Evolutionary conservation across 805 yeast species (phyloP).

Genomic region (Torulaspora delbrueckii): DNA sequence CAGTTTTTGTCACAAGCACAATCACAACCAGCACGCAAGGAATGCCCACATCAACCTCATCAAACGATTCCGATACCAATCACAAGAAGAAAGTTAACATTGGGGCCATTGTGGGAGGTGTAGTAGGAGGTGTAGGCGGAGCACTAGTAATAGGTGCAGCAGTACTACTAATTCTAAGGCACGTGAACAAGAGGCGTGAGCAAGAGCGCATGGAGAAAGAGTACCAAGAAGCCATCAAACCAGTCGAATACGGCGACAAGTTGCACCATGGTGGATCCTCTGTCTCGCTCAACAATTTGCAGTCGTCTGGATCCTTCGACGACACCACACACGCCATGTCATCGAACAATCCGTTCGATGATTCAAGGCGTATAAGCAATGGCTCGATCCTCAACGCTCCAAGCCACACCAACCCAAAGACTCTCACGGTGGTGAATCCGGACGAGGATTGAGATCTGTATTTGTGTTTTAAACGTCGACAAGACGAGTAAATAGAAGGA

Average conservation of each 20-base stretch:
- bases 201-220: conserved; percentile 52
- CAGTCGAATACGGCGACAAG: conserved; percentile 34
- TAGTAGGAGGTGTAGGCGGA: conserved; percentile 52
- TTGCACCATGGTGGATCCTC: conserved; percentile 10
- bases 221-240: conserved; percentile 52
- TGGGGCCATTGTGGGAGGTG: conserved; percentile 63
- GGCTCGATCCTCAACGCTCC: conserved; percentile 85
- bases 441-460: conserved; percentile 43
- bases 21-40: conserved; percentile 21
- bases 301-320: conserved; percentile 14
- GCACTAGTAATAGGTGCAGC: conserved; percentile 40
- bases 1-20: conserved; percentile 27
- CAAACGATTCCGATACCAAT: conserved; percentile 7
- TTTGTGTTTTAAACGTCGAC: conserved; percentile 1
- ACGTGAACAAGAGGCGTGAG: conserved; percentile 37
- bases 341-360: conserved; percentile 58
- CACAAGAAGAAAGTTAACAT: conserved; percentile 29
- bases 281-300: conserved; percentile 11
- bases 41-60: conserved; percentile 14
- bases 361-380: conserved; percentile 76
- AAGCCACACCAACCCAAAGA: conserved; percentile 54
- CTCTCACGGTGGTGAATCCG: conserved; percentile 84
- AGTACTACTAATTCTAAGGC: conserved; percentile 38
- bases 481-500: conserved; percentile 3
- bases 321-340: conserved; percentile 7